Percentiles rank a stretch among this genome's conserved stretches.
Evolutionary conservation across 495 filamentous ascomycete species (phyloP).

Genomic region (Podospora australis): DNA sequence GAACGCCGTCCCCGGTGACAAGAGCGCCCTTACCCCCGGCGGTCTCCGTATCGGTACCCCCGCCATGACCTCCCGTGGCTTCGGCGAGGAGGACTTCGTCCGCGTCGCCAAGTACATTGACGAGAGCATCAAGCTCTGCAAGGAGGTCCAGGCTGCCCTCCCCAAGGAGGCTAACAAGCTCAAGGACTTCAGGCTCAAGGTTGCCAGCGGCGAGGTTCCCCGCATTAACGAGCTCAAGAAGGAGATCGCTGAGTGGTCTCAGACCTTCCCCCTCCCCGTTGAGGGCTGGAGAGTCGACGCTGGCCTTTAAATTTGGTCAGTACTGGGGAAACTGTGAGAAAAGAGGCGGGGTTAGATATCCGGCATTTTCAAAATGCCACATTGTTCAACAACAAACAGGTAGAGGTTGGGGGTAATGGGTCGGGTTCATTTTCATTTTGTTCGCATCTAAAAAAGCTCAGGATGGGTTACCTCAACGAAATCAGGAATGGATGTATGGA

Average conservation of each 20-base stretch:
- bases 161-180: conserved; percentile 98
- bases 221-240: conserved; percentile 78
- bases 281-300: conserved; percentile 53
- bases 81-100: conserved; percentile 90
- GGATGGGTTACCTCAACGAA: no score
- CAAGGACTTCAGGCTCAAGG: conserved; percentile 97
- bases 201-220: conserved; percentile 64
- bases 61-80: conserved; percentile 92
- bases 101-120: conserved; percentile 86
- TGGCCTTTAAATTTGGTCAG: conserved; percentile 31
- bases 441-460: no score
- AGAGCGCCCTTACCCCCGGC: conserved; percentile 88
- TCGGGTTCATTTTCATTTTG: no score
- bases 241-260: conserved; percentile 85
- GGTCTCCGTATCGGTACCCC: conserved; percentile 95
- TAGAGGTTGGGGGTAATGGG: no score
- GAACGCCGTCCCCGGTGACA: conserved; percentile 97
- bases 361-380: neutral
- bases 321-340: neutral
- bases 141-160: conserved; percentile 71
- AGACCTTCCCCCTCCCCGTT: conserved; percentile 88
- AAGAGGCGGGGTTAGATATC: neutral
- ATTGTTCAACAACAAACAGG: conserved; percentile 18
- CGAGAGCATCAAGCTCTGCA: conserved; percentile 70
- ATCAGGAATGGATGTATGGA: neutral